phyloP scores from a whole-genome alignment of 2,329 filamentous ascomycete species.

The Beauveria brongniartii region DNA sequence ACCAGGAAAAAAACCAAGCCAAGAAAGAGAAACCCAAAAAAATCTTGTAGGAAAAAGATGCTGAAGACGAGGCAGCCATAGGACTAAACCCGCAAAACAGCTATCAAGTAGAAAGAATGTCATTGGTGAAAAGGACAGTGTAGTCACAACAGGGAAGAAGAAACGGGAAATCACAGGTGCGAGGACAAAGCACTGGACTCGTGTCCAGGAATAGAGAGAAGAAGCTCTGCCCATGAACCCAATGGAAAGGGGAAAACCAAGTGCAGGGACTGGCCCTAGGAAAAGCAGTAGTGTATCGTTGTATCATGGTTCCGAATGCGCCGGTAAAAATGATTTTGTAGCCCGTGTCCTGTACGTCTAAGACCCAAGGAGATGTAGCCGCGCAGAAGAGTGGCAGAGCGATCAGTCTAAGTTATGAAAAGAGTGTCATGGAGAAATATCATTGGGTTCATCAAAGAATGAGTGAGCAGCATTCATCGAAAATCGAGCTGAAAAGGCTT shows the following conservation, averaged over 20 bases:
- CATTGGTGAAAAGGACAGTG: conserved; percentile 6
- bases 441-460: neutral
- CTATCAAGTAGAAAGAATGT: neutral
- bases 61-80: neutral
- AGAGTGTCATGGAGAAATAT: neutral
- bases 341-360: conserved; percentile 10
- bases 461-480: conserved; percentile 38
- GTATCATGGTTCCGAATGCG: conserved; percentile 18
- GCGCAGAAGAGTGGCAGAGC: neutral
- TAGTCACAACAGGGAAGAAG: neutral
- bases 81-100: too few species aligned
- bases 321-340: conserved; percentile 15
- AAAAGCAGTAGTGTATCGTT: conserved; percentile 15
- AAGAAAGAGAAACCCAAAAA: conserved; percentile 10
- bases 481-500: conserved; percentile 83
- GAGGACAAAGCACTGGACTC: neutral
- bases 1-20: neutral
- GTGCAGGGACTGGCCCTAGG: conserved; percentile 9
- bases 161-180: neutral
- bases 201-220: neutral
- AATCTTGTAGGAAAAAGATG: neutral
- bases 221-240: conserved; percentile 1
- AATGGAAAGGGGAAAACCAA: neutral
- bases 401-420: conserved; percentile 1
- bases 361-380: neutral